Evolutionary conservation across 768 basidiomycete genomes (phyloP).

Genomic region (Lentinula sp.): DNA sequence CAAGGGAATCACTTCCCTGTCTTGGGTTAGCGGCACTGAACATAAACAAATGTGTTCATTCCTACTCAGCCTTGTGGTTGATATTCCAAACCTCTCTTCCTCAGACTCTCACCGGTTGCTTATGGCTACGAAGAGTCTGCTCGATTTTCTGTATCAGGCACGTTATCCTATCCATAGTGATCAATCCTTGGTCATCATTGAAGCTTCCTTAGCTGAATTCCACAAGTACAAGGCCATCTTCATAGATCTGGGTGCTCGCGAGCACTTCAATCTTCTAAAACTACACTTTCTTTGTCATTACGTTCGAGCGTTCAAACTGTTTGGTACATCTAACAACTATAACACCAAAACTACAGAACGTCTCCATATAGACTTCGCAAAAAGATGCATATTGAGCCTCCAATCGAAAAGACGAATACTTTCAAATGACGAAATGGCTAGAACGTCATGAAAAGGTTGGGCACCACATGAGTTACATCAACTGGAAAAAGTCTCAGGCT

Average conservation of each 20-base stretch:
- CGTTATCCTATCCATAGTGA: background rate
- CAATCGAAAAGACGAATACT: slow-evolving; percentile 21
- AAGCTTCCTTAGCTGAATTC: slow-evolving; percentile 18
- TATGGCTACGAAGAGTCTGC: background rate
- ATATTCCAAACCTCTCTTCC: slow-evolving; percentile 3
- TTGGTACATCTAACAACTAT: slow-evolving; percentile 19
- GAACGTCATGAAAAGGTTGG: background rate
- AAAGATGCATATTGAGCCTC: slow-evolving; percentile 14
- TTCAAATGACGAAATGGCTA: slow-evolving; percentile 8
- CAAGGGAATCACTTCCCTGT: slow-evolving; percentile 21
- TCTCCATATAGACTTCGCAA: slow-evolving; percentile 9
- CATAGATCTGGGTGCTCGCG: slow-evolving; percentile 17
- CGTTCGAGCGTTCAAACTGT: slow-evolving; percentile 11
- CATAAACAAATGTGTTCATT: slow-evolving; percentile 18
- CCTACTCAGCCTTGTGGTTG: slow-evolving; percentile 17
- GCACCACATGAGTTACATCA: background rate
- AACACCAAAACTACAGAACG: slow-evolving; percentile 15
- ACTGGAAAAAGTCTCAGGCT: background rate
- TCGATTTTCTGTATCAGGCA: slow-evolving; percentile 27
- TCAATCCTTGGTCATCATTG: slow-evolving; percentile 15
- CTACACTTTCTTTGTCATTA: slow-evolving; percentile 19
- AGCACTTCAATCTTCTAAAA: slow-evolving; percentile 22
- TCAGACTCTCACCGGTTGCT: too few species aligned
- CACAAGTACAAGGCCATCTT: slow-evolving; percentile 26
- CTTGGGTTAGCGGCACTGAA: slow-evolving; percentile 18